These are phyloP conservation scores for Yamadazyma olivae DNA, from an alignment of 805 yeast genomes.

Conservation along the genomic window DNA sequence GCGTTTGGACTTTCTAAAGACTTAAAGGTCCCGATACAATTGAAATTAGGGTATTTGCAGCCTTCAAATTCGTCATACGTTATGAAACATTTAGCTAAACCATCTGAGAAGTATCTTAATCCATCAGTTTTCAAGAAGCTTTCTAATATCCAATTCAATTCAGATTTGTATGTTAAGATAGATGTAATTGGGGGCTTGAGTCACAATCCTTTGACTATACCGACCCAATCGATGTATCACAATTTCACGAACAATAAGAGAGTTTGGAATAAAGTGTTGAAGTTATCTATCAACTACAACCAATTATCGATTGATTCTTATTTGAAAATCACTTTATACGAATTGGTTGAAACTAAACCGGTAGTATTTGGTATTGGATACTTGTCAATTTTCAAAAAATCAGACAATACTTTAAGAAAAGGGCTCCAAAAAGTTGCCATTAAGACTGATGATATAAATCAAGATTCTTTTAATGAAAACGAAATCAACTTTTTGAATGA, in stretches of 20 bases:
- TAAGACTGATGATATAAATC: slow-evolving; percentile 18
- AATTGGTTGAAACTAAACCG: slow-evolving; percentile 53
- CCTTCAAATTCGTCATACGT: slow-evolving; percentile 10
- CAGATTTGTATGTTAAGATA: slow-evolving; percentile 32
- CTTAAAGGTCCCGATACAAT: slow-evolving; percentile 27
- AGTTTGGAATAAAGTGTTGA: slow-evolving; percentile 73
- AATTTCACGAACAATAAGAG: slow-evolving; percentile 30
- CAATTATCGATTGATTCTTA: slow-evolving; percentile 67
- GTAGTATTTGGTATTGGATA: slow-evolving; percentile 60
- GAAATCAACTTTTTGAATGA: slow-evolving; percentile 3
- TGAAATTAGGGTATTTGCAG: slow-evolving; percentile 32
- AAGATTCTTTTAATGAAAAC: slow-evolving; percentile 12
- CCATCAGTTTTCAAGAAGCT: slow-evolving; percentile 32
- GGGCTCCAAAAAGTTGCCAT: slow-evolving; percentile 61
- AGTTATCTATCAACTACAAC: slow-evolving; percentile 65
- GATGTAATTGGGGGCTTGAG: slow-evolving; percentile 30
- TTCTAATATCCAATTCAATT: slow-evolving; percentile 27
- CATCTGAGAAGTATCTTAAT: slow-evolving; percentile 33
- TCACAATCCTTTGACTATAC: slow-evolving; percentile 23
- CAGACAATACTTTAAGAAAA: slow-evolving; percentile 55
- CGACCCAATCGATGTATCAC: slow-evolving; percentile 35
- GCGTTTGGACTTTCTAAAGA: slow-evolving; percentile 41
- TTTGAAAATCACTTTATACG: slow-evolving; percentile 64
- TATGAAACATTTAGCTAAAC: slow-evolving; percentile 14
- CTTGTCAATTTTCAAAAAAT: slow-evolving; percentile 53